Percentiles rank a stretch among this genome's conserved stretches.
These are phyloP conservation scores for Albifimbria verrucaria DNA, from an alignment of 2,329 filamentous ascomycete species.

Conservation along the genomic window DNA sequence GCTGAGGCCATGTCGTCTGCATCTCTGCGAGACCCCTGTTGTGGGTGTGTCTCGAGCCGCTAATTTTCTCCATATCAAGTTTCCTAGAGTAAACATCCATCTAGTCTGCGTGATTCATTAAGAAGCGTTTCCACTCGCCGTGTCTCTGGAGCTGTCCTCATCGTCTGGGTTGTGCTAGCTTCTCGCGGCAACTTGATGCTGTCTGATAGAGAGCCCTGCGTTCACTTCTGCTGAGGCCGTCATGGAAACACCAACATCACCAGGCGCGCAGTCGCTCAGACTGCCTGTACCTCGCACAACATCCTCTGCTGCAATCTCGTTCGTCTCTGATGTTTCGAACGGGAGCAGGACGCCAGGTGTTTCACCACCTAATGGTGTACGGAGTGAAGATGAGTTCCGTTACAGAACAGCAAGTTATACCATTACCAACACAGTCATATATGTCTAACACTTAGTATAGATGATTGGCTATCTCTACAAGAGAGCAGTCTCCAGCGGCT, in stretches of 20 bases:
- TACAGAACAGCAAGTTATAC: constrained; percentile 23
- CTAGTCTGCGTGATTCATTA: neutral
- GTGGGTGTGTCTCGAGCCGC: neutral
- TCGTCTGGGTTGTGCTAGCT: neutral
- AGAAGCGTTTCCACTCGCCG: neutral
- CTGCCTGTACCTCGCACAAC: neutral
- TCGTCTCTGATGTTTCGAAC: neutral
- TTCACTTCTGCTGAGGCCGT: neutral
- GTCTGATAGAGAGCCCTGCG: neutral
- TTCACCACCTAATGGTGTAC: neutral
- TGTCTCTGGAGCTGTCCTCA: too few relatives aligned
- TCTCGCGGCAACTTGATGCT: too few relatives aligned
- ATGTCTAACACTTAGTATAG: constrained; percentile 9
- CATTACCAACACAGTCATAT: neutral
- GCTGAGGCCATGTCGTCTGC: neutral
- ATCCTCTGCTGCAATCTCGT: neutral
- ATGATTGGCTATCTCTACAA: constrained; percentile 29
- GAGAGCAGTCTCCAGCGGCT: constrained; percentile 22
- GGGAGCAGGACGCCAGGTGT: neutral
- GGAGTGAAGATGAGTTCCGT: constrained; percentile 23
- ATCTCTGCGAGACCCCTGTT: neutral
- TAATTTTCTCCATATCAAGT: too few relatives aligned
- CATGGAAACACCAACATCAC: neutral
- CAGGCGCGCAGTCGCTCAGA: neutral
- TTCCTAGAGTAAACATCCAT: too few relatives aligned